Conservation (phyloP, 208 protist genomes). For the Acanthamoeba castellanii region DNA sequence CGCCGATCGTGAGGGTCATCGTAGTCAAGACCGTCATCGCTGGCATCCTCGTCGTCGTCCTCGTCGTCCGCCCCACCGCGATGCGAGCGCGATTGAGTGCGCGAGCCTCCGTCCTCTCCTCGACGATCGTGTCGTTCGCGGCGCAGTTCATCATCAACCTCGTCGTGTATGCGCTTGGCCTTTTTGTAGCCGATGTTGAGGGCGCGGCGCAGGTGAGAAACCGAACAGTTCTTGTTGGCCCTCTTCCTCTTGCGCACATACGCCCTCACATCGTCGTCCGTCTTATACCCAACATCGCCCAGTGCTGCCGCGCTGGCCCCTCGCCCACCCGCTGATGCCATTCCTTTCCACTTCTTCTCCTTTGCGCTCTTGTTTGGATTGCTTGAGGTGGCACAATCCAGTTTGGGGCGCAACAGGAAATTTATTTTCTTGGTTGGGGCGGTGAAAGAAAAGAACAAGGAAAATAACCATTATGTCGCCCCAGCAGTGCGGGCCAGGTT, state of each 20-base stretch:
- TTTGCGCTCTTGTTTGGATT: too few relatives aligned
- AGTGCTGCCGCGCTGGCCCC: too few relatives aligned
- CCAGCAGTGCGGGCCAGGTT: too few relatives aligned
- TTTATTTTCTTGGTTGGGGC: too few relatives aligned
- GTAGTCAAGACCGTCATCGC: not conserved
- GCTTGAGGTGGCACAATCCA: too few relatives aligned
- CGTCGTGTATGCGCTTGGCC: slow-evolving; percentile 54
- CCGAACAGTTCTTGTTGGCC: slow-evolving; percentile 50
- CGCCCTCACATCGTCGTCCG: slow-evolving; percentile 10
- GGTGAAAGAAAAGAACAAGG: too few relatives aligned
- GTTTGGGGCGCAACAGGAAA: too few relatives aligned
- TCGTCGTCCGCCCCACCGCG: not conserved
- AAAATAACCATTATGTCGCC: too few relatives aligned
- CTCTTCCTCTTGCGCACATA: slow-evolving; percentile 37
- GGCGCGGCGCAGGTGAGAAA: slow-evolving; percentile 24
- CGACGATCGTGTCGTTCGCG: not conserved
- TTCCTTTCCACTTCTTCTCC: too few relatives aligned
- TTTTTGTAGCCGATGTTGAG: slow-evolving; percentile 62
- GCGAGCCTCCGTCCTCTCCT: not conserved
- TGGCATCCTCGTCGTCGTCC: not conserved
- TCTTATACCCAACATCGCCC: slow-evolving; percentile 12
- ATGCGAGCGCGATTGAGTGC: not conserved
- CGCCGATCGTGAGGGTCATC: not conserved
- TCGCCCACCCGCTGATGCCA: too few relatives aligned
- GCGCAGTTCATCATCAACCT: slow-evolving; percentile 30